These are phyloP conservation scores for Pichia exigua DNA, from an alignment of 805 yeast genomes.

Conservation along the genomic window DNA sequence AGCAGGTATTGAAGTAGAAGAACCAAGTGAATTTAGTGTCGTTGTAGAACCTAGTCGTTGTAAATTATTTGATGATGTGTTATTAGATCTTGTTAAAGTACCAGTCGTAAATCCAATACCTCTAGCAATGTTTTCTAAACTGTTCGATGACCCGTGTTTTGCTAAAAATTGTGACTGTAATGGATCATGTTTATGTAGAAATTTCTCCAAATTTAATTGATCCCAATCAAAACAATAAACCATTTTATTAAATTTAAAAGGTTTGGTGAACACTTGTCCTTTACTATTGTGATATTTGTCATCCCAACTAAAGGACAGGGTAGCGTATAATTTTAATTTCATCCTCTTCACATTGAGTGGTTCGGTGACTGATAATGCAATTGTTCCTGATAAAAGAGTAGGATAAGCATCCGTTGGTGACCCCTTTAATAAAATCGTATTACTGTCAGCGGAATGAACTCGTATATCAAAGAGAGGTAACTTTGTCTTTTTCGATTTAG, in stretches of 20 bases:
- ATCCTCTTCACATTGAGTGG: slow-evolving; percentile 63
- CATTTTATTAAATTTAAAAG: slow-evolving; percentile 47
- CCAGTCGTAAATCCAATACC: slow-evolving; percentile 25
- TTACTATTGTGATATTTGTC: slow-evolving; percentile 43
- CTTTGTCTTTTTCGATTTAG: slow-evolving; percentile 19
- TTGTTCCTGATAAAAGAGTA: slow-evolving; percentile 64
- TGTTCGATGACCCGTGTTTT: slow-evolving; percentile 1
- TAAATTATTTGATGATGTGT: slow-evolving; percentile 37
- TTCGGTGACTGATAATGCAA: slow-evolving; percentile 69
- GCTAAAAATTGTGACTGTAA: slow-evolving; percentile 13
- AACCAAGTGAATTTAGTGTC: slow-evolving; percentile 1
- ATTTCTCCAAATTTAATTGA: slow-evolving; percentile 45
- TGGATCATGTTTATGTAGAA: slow-evolving; percentile 18
- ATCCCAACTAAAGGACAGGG: slow-evolving; percentile 57
- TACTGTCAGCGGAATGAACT: slow-evolving; percentile 60
- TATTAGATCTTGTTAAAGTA: slow-evolving; percentile 27
- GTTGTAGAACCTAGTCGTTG: slow-evolving; percentile 30
- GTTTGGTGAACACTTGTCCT: slow-evolving; percentile 34
- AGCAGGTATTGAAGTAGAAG: slow-evolving; percentile 10
- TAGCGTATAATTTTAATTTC: slow-evolving; percentile 57
- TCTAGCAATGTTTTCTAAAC: slow-evolving; percentile 3
- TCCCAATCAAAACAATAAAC: slow-evolving; percentile 80
- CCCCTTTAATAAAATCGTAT: slow-evolving; percentile 78
- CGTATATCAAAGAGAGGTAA: slow-evolving; percentile 40
- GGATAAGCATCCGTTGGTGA: slow-evolving; percentile 70